Conservation (phyloP, 2,329 filamentous ascomycete species). For the Cladosporium sp. region DNA sequence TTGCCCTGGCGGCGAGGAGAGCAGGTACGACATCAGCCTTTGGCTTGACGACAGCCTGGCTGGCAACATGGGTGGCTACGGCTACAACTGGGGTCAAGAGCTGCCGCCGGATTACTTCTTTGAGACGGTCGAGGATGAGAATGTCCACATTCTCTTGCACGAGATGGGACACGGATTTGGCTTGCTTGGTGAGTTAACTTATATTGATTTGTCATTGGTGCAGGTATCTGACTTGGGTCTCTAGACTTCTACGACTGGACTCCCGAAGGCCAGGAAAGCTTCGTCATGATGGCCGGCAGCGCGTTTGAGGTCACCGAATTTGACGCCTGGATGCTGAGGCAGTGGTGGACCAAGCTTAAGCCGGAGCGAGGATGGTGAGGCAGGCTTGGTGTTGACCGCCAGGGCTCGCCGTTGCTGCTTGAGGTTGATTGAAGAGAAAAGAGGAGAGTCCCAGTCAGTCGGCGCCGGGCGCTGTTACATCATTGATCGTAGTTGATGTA, state of each 20-base stretch:
- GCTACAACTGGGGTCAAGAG: conserved; percentile 19
- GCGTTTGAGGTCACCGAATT: conserved; percentile 45
- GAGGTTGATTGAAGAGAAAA: too few species aligned
- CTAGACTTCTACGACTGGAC: conserved; percentile 44
- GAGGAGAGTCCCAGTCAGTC: too few species aligned
- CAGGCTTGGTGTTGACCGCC: too few species aligned
- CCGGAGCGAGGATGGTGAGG: conserved; percentile 9
- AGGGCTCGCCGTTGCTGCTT: too few species aligned
- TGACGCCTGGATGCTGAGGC: conserved; percentile 47
- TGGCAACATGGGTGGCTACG: conserved; percentile 41
- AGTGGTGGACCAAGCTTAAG: conserved; percentile 41
- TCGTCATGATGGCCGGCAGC: conserved; percentile 46
- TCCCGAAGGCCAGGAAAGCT: conserved; percentile 39
- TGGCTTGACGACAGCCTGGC: conserved; percentile 45
- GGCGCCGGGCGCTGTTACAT: too few species aligned
- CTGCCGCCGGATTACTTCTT: conserved; percentile 46
- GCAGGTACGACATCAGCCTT: conserved; percentile 44
- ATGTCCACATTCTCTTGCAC: conserved; percentile 46
- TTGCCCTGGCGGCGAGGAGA: conserved; percentile 33
- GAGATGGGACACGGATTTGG: conserved; percentile 45
- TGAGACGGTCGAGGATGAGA: conserved; percentile 30
- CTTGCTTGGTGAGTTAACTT: background rate
- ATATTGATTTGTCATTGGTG: too few species aligned
- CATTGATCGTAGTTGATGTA: conserved; percentile 31
- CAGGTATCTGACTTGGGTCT: conserved; percentile 20